Conservation (phyloP, 192 early-diverging fungal species). For the Rhizoclosmatium globosum region DNA sequence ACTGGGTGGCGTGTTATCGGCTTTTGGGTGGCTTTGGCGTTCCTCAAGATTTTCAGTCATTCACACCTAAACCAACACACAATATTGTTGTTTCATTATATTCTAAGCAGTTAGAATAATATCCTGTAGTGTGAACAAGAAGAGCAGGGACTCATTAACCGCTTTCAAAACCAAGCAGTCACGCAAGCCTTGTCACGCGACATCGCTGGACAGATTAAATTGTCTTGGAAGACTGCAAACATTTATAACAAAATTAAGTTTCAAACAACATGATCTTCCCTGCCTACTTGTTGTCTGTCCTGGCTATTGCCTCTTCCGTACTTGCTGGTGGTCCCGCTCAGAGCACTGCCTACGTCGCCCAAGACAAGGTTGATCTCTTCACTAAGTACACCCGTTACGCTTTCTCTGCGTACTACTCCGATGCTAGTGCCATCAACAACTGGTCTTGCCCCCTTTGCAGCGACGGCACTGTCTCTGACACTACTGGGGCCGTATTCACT, state of each 20-base stretch:
- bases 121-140: no score
- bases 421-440: not conserved
- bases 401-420: not conserved
- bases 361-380: not conserved
- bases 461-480: not conserved
- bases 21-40: no score
- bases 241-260: not conserved
- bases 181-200: no score
- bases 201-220: no score
- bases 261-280: not conserved
- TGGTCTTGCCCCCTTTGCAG: slow-evolving; percentile 8
- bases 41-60: no score
- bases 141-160: no score
- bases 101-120: no score
- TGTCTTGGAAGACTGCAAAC: no score
- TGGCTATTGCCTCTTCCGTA: not conserved
- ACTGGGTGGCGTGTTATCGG: no score
- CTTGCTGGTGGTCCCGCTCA: not conserved
- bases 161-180: no score
- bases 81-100: no score
- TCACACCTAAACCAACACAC: no score
- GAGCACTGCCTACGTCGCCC: not conserved
- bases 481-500: not conserved
- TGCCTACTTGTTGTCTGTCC: not conserved
- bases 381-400: not conserved